Base-by-base conservation (phyloP, 1,284 basidiomycete genomes). In the Tausonia pullulans region DNA sequence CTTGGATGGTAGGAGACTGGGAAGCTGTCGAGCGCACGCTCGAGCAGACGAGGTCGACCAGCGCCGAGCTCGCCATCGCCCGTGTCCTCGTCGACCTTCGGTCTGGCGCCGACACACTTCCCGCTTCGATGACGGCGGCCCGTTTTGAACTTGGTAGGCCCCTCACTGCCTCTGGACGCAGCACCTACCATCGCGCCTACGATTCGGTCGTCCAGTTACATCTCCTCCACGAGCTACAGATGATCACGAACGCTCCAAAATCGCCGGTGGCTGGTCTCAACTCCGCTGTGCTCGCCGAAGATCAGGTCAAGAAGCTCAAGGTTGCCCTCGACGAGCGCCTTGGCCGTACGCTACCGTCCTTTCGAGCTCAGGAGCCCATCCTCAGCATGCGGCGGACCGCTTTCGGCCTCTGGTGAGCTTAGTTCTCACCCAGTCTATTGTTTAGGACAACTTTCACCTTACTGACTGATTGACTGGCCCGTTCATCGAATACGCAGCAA, bases 1-100 rank as follows among this genome's bases (percentile, higher is more conserved):
- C 91, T 1, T 95, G 93, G 85, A 95, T 95, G 80, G 86, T 92
- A 27, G 89, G 92, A 7, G 91, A 95, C 69, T 98, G 95, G 94
- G 81, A 84, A 8, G 87, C 87, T 58, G 87, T 97, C 39, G 79
- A 84, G 65, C 74, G 76, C 5, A 79, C 88, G 48, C 81, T 87
- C 48, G 76, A 80, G n/a, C 76, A 78, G 43, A 77, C 80, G 40
- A 49, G 80, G 81, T 1, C 78, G 8, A 71, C 70, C 39, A 75
- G 76, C 13, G 72, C 90, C 0, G 83, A 88, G 51, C 81, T 88
- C 50, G 84, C 88, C 16, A 86, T 96, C 66, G 94, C 88, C 3
- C 83, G 86, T 41, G 83, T 93, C 13, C 81, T 98, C 44, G 79
- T 96, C 10, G 85, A 90, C 1, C 86, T 97, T 84, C 86, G 27